Evolutionary conservation across 2,329 filamentous ascomycete species (phyloP), one percentile per base, ranked within the genome.

Genomic region (Xylariales sp.): DNA sequence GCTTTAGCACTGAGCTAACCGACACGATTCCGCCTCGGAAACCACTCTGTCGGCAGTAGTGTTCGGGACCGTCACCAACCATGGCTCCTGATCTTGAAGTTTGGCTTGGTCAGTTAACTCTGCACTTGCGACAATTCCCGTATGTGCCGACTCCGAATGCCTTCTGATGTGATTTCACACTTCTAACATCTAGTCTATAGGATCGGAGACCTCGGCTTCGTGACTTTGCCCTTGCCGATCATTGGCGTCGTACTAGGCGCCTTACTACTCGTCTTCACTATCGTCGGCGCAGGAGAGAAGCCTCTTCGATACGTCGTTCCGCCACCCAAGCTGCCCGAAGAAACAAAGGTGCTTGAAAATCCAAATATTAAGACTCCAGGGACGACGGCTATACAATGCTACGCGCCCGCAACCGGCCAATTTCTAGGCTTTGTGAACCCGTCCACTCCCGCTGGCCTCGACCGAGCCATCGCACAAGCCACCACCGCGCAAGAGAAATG

Each of bases 401-500:
- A 96, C 79, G 92, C 91, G 50, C 96, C 96, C 1, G 95, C 95
- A 1, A 97, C 94, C 30, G 96, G 96, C 70, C 87, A 92, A 75
- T 87, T 93, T 67, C 89, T 99, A 32, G 94, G 93, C 62, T 85
- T 88, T 72, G 85, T 95, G 79, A 93, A 92, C 78, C 93, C 95
- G 18, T 89, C 90, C 8, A 94, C 93, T 0, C 82, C 89, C 1
- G 89, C 90, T 64, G 91, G 89, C 68, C 93, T 99, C 77, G 93
- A 99, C 79, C 85, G 89, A 67, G 90, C 90, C 34, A 88, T 99
- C 71, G 87, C 89, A 41, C 88, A 90, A 67, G 93, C 96, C 1
- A 85, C 89, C 45, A 82, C 83, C 14, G 95, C 94, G 2, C 96
- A 99, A 80, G 80, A 81, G 64, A 83, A 84, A 83, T 99, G 95